Base-by-base conservation (phyloP, 2,329 filamentous ascomycete genomes). In the Verticillium nonalfalfae region DNA sequence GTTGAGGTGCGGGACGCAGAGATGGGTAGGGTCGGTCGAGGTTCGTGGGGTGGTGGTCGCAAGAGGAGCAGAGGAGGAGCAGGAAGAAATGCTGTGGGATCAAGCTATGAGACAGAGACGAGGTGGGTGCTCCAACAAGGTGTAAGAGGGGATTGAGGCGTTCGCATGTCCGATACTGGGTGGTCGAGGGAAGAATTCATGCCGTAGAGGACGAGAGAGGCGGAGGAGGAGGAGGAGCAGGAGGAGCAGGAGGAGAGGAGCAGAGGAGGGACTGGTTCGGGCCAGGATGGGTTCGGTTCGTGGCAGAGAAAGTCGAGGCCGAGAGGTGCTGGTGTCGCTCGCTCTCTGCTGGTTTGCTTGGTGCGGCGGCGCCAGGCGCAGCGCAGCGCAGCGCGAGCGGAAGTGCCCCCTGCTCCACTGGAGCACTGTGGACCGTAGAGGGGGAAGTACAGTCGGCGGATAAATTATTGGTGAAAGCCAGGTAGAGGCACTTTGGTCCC, bases 1-100 rank as follows among this genome's bases (percentile, higher is more conserved):
- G 69, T 66, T 66, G 68, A 66, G 70, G 68, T 10, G 18, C 3
- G n/a, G n/a, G 45, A 26, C 26, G 26, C 4, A 50, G 45, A 26
- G 18, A 69, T 45, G 57, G 69, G 59, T 56, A 62, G 59, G 59
- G 45, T 54, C 57, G 56, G 60, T 63, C 45, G 64, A 61, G 62
- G 63, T 62, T 26, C 64, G 64, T 63, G 63, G 60, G 59, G 61
- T 61, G 60, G 60, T 63, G 50, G 58, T 59, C 39, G 45, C 45
- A 13, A 26, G 45, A 50, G 45, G 45, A 21, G 58, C 62, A 60
- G 63, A 55, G 60, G 45, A 50, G 36, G 57, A 33, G 54, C 52
- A 18, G 57, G 61, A 65, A 61, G 64, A 64, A 64, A 63, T 60
- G 63, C 56, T 59, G 59, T 59, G 64, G 63, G 64, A 65, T 61